Base-by-base conservation (phyloP, 345 rosid species). In the Sisymbrium irio region DNA sequence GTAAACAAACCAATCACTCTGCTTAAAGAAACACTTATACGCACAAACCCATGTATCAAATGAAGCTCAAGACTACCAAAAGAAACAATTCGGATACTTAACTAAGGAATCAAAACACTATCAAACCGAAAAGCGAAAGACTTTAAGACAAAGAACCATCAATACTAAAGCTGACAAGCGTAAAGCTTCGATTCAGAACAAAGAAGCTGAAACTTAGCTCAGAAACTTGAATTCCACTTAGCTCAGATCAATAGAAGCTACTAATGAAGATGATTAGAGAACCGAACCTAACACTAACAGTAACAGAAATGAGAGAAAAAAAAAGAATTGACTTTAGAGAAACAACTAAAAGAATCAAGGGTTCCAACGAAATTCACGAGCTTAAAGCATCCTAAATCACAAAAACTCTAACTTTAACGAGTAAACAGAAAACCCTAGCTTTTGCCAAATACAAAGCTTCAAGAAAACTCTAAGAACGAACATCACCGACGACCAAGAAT, bases 361-460 rank as follows among this genome's bases (percentile, higher is more conserved):
- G n/a, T 2, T 18, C 15, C n/a, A 2, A 64, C 7, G 3, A 4
- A 58, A 56, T 65, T 55, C n/a, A 19, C 67, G 61, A 57, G 57
- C 59, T 57, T 22, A 6, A 28, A 46, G 4, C 72, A 4, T 35
- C 2, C 0, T 32, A 45, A 47, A 39, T 36, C 51, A 15, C 35
- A 49, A 6, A 25, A 47, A 65, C 7, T 36, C 53, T 1, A 5
- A 56, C 9, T 65, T 15, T 7, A 65, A 18, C 28, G 36, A 65
- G 40, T 39, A 27, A 59, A 37, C n/a, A 35, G 17, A 44, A 62
- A 76, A 69, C 80, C 76, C 71, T 70, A 77, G 37, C 67, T 71
- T 71, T 50, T 8, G 13, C 45, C 56, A 58, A 53, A 18, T n/a
- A 32, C 7, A 39, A 49, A 74, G 60, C 74, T 75, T 41, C 19